These are phyloP conservation scores for Pythium phragmiticola DNA, from an alignment of 352 stramenopile species.

Conservation along the genomic window DNA sequence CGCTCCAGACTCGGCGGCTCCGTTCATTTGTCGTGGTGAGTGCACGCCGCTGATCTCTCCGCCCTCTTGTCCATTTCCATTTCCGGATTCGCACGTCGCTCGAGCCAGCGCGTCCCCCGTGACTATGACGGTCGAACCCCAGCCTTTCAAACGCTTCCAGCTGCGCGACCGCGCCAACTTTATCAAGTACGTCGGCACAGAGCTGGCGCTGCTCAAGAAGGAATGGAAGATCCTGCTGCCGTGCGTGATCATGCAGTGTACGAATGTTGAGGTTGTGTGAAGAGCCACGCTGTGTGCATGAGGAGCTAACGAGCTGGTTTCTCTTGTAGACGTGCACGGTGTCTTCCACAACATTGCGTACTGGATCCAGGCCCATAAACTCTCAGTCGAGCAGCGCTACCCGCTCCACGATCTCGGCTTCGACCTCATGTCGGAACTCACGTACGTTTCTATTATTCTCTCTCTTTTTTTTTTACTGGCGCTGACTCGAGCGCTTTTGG, in stretches of 20 bases:
- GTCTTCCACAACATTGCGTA: conserved; percentile 88
- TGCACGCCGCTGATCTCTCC: neutral
- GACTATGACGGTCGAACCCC: neutral
- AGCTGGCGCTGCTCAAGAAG: conserved; percentile 52
- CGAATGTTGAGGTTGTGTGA: conserved; percentile 20
- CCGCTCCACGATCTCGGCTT: conserved; percentile 79
- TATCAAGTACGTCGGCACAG: conserved; percentile 60
- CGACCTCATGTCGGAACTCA: conserved; percentile 66
- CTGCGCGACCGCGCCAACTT: conserved; percentile 58
- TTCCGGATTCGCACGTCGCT: neutral
- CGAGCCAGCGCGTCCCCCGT: neutral
- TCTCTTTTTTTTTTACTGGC: neutral
- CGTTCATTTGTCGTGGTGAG: neutral
- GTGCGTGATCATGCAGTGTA: conserved; percentile 83
- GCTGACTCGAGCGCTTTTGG: too few relatives aligned
- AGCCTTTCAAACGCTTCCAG: conserved; percentile 36
- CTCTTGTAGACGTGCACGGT: conserved; percentile 54
- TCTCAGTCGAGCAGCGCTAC: conserved; percentile 67
- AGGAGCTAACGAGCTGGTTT: neutral
- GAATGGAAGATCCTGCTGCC: conserved; percentile 79
- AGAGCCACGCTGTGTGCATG: too few relatives aligned
- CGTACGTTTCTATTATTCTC: conserved; percentile 21
- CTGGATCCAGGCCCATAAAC: conserved; percentile 73
- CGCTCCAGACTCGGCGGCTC: neutral
- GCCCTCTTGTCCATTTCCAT: neutral